Evolutionary conservation across 345 rosid species (phyloP).

Genomic region (Arabis hirsuta): DNA sequence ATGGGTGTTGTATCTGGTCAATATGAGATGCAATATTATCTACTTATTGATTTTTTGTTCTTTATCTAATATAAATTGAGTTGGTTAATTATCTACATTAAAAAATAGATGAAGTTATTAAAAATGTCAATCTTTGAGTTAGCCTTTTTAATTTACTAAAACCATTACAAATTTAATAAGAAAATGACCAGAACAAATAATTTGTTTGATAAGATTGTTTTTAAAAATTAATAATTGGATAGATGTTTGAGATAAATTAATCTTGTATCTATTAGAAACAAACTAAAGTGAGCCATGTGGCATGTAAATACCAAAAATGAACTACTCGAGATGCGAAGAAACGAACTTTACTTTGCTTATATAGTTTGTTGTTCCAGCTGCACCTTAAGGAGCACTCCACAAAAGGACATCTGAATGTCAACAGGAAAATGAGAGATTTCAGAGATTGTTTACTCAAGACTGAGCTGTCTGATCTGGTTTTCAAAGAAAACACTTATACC

Average conservation of each 20-base stretch:
- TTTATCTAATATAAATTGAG: slow-evolving; percentile 1
- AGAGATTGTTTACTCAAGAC: too few relatives aligned
- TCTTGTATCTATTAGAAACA: background rate
- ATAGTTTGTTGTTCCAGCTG: too few relatives aligned
- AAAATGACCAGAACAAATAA: background rate
- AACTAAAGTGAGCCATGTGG: background rate
- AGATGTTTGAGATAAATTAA: background rate
- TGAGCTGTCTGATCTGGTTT: too few relatives aligned
- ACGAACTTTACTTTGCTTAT: background rate
- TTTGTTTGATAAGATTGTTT: background rate
- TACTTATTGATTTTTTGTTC: background rate
- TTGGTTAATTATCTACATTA: background rate
- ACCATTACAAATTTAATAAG: background rate
- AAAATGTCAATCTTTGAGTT: background rate
- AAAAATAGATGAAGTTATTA: background rate
- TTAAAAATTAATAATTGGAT: background rate
- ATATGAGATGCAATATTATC: background rate
- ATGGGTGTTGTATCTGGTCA: slow-evolving; percentile 6
- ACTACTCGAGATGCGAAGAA: background rate
- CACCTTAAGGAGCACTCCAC: too few relatives aligned
- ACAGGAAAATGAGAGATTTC: too few relatives aligned
- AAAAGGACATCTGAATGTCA: too few relatives aligned
- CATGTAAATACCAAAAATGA: background rate
- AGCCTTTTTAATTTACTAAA: background rate
- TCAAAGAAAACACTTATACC: too few relatives aligned